These are phyloP conservation scores for Xylariales sp. DNA, from an alignment of 2,329 filamentous ascomycete genomes.

Conservation along the genomic window DNA sequence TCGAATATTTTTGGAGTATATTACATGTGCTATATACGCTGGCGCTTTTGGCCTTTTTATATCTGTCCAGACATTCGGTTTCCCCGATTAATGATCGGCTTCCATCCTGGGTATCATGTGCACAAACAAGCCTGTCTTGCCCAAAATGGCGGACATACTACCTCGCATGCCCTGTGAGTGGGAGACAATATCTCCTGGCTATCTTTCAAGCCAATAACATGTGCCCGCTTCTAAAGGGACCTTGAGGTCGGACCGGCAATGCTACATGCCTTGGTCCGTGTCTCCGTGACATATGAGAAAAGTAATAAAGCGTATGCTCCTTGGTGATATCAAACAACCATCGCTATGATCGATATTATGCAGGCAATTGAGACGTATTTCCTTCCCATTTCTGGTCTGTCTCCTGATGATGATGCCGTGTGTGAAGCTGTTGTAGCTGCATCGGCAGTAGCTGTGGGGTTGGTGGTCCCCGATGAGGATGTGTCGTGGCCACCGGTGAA, in stretches of 20 bases:
- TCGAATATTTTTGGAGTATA: no score
- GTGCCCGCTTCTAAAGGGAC: no score
- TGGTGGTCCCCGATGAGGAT: constrained; percentile 19
- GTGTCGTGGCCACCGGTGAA: constrained; percentile 32
- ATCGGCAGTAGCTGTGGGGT: constrained; percentile 15
- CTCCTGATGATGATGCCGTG: constrained; percentile 17
- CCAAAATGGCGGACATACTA: constrained; percentile 1
- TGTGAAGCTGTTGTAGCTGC: constrained; percentile 12
- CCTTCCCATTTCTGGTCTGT: constrained; percentile 16
- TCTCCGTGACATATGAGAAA: no score
- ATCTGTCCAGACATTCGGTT: constrained; percentile 6
- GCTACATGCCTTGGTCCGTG: no score
- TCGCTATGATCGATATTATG: constrained; percentile 16
- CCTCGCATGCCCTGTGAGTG: constrained; percentile 7
- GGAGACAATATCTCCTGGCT: constrained; percentile 2
- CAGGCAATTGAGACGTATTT: constrained; percentile 15
- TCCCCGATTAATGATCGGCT: constrained; percentile 7
- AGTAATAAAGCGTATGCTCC: no score
- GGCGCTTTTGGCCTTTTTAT: no score
- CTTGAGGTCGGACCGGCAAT: no score
- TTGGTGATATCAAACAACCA: constrained; percentile 16
- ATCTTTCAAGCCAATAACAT: no score
- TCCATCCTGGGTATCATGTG: constrained; percentile 21
- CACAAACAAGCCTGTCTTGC: constrained; percentile 12
- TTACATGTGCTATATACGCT: no score